Base-by-base conservation (phyloP, 192 early-diverging fungal genomes). In the Linnemannia elongata region DNA sequence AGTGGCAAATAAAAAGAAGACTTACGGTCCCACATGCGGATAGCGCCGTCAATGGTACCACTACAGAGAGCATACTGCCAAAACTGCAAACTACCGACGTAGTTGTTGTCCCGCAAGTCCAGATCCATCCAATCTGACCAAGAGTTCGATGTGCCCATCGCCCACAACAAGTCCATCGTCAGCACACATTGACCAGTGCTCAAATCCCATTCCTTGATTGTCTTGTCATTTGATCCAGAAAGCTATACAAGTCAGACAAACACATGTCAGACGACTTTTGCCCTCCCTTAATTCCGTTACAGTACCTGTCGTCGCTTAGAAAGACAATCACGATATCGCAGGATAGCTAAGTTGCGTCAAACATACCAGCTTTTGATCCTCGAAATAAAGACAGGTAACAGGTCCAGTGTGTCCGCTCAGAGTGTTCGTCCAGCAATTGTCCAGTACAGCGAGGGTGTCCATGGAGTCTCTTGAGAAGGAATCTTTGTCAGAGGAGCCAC, bases 131-230 rank as follows among this genome's bases (percentile, higher is more conserved):
- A 86, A 45, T 76, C 82, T 42, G 71, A 78, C 80, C 80, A 78
- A 36, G 71, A 75, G 27, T 81, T 74, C 18, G 63, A 77, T 38
- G 82, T 77, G 69, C 72, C 71, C 78, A 90, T 93, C 0, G 94
- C 92, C 95, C 95, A 96, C 18, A 92, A 77, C 27, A 96, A 82
- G 78, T 95, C 94, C 82, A 96, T 89, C 6, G 93, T 91, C 17
- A 93, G 86, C 35, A 94, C 90, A 90, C 93, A 88, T 73, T 90
- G 82, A 36, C 94, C 93, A 41, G 93, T 94, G 36, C 88, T 82
- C 87, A 96, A 69, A 80, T 96, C 96, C 96, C 96, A 96, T 72
- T 94, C 93, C 74, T 92, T 92, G 75, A 96, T 93, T 2, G 96
- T 96, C 72, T 92, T 90, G 86, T 96, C 96, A 22, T 93, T 92